Evolutionary conservation across 78 protist genomes (phyloP).

Genomic region (Isochrysis galbana): DNA sequence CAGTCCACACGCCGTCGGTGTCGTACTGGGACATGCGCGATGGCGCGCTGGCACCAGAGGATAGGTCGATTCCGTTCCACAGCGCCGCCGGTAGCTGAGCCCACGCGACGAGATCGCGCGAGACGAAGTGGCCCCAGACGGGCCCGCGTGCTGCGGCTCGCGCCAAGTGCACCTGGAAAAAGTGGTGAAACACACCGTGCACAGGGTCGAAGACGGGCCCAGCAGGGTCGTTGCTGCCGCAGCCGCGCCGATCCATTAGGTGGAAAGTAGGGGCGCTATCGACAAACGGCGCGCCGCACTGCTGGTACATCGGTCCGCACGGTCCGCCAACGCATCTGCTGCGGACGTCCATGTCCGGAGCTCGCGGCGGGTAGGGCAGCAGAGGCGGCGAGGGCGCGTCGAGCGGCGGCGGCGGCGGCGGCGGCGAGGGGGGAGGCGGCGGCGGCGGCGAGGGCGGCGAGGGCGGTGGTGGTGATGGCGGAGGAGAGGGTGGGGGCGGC

Average conservation of each 20-base stretch:
- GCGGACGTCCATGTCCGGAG: too few species aligned
- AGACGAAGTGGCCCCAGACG: not conserved
- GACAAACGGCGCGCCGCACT: too few species aligned
- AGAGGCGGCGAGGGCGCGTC: too few species aligned
- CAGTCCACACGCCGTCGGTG: not conserved
- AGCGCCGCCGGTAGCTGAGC: constrained; percentile 3
- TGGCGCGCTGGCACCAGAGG: not conserved
- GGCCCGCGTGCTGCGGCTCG: not conserved
- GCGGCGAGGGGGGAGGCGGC: too few species aligned
- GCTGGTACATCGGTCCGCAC: too few species aligned
- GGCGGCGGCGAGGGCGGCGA: too few species aligned
- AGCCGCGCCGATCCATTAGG: not conserved
- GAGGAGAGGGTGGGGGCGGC: too few species aligned
- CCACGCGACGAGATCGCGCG: not conserved
- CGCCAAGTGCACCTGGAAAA: constrained; percentile 16
- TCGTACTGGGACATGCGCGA: not conserved
- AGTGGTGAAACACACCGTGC: constrained; percentile 22
- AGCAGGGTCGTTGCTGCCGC: constrained; percentile 1
- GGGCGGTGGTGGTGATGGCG: too few species aligned
- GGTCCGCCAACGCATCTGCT: too few species aligned
- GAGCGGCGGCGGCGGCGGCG: too few species aligned
- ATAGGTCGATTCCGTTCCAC: not conserved
- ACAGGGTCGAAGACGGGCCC: constrained; percentile 21
- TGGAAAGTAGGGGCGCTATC: not conserved
- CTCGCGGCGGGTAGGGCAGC: too few species aligned